Conservation (phyloP, 1,284 basidiomycete genomes). For the Schizophyllum commune region DNA sequence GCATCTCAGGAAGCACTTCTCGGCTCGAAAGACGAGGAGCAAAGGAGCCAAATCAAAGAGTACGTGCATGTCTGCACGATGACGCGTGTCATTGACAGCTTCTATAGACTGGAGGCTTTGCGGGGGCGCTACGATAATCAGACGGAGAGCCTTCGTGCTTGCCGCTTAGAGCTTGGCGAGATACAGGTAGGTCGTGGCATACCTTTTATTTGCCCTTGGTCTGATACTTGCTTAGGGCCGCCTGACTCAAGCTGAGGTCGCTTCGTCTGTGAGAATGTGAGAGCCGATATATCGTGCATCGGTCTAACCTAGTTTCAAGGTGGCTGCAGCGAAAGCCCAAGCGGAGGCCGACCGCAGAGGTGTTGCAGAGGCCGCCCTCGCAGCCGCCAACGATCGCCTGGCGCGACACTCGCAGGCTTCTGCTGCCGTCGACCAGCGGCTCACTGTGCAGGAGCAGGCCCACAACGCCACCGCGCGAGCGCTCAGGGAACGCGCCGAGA, state of each 20-base stretch:
- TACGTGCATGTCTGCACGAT: neutral
- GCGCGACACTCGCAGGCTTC: neutral
- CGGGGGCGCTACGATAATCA: neutral
- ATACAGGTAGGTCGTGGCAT: neutral
- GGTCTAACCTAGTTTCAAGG: neutral
- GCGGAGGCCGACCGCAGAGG: neutral
- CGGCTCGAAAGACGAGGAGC: too few relatives aligned
- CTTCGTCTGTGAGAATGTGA: neutral
- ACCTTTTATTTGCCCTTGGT: neutral
- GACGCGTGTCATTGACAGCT: neutral
- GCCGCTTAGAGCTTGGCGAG: neutral
- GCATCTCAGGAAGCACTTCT: too few relatives aligned
- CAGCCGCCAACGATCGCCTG: neutral
- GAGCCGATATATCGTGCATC: neutral
- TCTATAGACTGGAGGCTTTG: neutral
- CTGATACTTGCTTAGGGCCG: too few relatives aligned
- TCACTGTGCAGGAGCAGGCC: neutral
- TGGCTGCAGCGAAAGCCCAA: neutral
- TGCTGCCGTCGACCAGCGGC: neutral
- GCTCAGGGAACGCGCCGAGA: neutral
- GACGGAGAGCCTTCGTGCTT: neutral
- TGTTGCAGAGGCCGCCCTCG: neutral
- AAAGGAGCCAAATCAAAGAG: neutral
- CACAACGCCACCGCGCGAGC: neutral
- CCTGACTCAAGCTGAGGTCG: neutral